Base-by-base conservation (phyloP, 140 eudicot genomes). In the Stevia rebaudiana region DNA sequence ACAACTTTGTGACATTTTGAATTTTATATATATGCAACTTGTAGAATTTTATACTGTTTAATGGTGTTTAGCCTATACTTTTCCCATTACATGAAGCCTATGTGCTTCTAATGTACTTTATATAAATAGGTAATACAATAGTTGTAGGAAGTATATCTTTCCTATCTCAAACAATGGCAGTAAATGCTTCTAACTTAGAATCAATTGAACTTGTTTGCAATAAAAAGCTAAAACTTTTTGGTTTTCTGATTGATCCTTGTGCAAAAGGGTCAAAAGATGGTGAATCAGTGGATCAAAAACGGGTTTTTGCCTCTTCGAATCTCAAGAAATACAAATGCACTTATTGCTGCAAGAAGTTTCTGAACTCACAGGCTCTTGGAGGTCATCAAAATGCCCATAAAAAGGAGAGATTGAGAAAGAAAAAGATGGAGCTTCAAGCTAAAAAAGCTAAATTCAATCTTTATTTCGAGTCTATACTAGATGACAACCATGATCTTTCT, bases 301-400 rank as follows among this genome's bases (percentile, higher is more conserved):
- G 18, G 24, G 54, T 7, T 33, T 28, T 33, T 17, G 5, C 50
- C n/a, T 54, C 65, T 33, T 40, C 60, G 22, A 67, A 51, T 43
- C 22, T 69, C 28, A 65, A 71, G 47, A 77, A 51, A 65, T 77
- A 71, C 74, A 77, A 67, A 65, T 71, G 82, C 61, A 22, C 36
- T 0, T 77, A 65, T 72, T 77, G 78, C 56, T 67, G 28, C 23
- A 77, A 77, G 61, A 77, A 59, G 73, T 77, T 77, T 71, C 8
- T 59, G 74, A 77, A 50, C 59, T 77, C 74, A 21, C 78, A 77
- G 36, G 82, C 82, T 40, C 35, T 77, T n/a, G 82, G 82, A 71
- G 82, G 81, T 58, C 78, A 65, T 52, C 81, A 77, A 43, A 77
- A 77, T 50, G 74, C 78, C 39, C 74, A 77, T 71, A 77, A 77